These are phyloP conservation scores for Strigomonas culicis DNA, from an alignment of 208 protist species.

Conservation along the genomic window DNA sequence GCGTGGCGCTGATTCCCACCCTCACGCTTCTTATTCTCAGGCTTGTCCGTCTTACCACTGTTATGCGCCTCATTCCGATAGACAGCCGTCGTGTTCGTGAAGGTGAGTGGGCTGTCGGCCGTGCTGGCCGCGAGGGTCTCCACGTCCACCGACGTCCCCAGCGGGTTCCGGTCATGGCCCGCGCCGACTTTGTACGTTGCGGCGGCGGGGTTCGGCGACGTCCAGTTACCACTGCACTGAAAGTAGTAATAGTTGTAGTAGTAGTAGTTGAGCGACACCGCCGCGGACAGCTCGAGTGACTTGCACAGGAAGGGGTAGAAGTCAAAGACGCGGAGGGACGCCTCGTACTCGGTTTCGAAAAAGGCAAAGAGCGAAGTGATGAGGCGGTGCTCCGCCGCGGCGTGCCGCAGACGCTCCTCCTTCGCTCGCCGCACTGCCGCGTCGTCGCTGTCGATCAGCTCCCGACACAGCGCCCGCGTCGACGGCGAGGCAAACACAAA, in stretches of 20 bases:
- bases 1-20: too few relatives aligned
- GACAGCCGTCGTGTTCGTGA: too few relatives aligned
- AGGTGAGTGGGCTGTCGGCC: too few relatives aligned
- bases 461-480: not conserved
- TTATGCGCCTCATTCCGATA: too few relatives aligned
- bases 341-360: not conserved
- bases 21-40: not conserved
- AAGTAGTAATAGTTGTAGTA: not conserved
- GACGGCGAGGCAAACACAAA: not conserved
- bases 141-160: too few relatives aligned
- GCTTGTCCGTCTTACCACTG: not conserved
- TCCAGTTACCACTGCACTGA: not conserved
- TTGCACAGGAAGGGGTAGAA: not conserved
- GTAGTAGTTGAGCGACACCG: not conserved
- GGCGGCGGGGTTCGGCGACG: too few relatives aligned
- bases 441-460: not conserved
- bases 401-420: not conserved
- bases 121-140: too few relatives aligned
- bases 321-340: not conserved
- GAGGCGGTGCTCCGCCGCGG: not conserved
- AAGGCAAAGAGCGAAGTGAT: not conserved
- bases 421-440: not conserved
- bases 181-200: too few relatives aligned
- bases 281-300: not conserved
- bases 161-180: too few relatives aligned